A percentile compares a stretch with the other conserved stretches of the same genome.
phyloP scores from a whole-genome alignment of 306 rosid genomes.

The Ceratonia siliqua region DNA sequence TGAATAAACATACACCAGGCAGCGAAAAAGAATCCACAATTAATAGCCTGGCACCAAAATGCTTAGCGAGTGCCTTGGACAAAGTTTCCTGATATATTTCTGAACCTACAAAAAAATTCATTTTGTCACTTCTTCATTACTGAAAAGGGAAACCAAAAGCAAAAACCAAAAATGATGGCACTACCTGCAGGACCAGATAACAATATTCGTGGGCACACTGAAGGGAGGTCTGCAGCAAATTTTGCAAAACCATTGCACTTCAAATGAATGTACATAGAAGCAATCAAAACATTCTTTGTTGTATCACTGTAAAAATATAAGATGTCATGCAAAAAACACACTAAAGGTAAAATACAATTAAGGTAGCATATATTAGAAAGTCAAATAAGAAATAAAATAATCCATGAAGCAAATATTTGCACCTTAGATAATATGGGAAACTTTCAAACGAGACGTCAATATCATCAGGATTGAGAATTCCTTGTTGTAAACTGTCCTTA shows the following conservation, averaged over 20 bases:
- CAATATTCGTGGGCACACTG: slow-evolving; percentile 75
- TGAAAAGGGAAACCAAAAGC: slow-evolving; percentile 9
- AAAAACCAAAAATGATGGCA: slow-evolving; percentile 9
- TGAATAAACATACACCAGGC: slow-evolving; percentile 78
- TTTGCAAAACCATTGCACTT: slow-evolving; percentile 72
- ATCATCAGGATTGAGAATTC: slow-evolving; percentile 63
- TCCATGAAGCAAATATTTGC: slow-evolving; percentile 14
- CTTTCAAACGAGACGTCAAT: slow-evolving; percentile 77
- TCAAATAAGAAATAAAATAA: slow-evolving; percentile 16
- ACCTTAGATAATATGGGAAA: slow-evolving; percentile 97
- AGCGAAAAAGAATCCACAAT: slow-evolving; percentile 77
- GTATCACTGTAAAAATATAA: slow-evolving; percentile 70
- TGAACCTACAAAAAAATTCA: slow-evolving; percentile 65
- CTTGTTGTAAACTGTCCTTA: slow-evolving; percentile 65
- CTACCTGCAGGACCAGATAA: slow-evolving; percentile 96
- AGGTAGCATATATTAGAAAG: slow-evolving; percentile 1
- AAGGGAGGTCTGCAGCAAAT: slow-evolving; percentile 71
- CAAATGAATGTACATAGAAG: slow-evolving; percentile 78
- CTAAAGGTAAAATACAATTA: slow-evolving; percentile 1
- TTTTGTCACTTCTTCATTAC: slow-evolving; percentile 2
- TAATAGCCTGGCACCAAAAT: slow-evolving; percentile 77
- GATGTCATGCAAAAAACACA: slow-evolving; percentile 24
- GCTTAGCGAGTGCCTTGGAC: slow-evolving; percentile 87
- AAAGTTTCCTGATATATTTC: slow-evolving; percentile 95
- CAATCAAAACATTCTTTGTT: slow-evolving; percentile 71